phyloP scores from a whole-genome alignment of 1,139 yeast genomes.

The Entelexis paramagnoliae region DNA sequence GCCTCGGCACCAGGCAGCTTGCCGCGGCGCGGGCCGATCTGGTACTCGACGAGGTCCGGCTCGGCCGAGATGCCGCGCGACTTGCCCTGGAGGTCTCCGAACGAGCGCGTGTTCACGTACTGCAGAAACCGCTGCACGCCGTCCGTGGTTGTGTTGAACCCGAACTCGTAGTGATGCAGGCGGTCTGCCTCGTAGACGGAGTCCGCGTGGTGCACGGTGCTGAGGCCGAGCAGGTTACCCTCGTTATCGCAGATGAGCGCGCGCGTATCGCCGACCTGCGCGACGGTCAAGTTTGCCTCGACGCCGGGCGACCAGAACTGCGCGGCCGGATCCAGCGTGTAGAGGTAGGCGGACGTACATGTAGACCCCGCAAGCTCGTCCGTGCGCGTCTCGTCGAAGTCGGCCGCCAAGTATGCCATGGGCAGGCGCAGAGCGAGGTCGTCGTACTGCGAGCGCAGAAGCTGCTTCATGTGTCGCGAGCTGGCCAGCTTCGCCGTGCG shows the following conservation, averaged over 20 bases:
- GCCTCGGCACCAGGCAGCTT: constrained; percentile 59
- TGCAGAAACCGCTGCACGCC: constrained; percentile 82
- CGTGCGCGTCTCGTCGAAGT: constrained; percentile 35
- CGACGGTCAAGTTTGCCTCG: constrained; percentile 60
- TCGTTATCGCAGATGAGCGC: constrained; percentile 52
- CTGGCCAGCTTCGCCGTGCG: constrained; percentile 53
- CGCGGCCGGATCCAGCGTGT: constrained; percentile 34
- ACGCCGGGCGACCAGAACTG: constrained; percentile 64
- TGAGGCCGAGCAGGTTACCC: constrained; percentile 71
- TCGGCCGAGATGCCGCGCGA: constrained; percentile 81
- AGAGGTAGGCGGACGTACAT: constrained; percentile 66
- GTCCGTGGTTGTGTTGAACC: constrained; percentile 77
- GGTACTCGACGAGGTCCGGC: constrained; percentile 67
- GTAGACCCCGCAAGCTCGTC: constrained; percentile 57
- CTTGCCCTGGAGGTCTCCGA: constrained; percentile 79
- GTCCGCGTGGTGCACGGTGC: constrained; percentile 78
- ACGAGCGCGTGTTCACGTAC: constrained; percentile 84
- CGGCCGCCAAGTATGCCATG: constrained; percentile 52
- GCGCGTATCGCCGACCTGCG: constrained; percentile 92
- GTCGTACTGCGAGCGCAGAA: constrained; percentile 33
- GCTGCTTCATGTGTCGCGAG: constrained; percentile 35
- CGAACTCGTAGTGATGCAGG: constrained; percentile 58
- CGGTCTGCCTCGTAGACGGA: constrained; percentile 69
- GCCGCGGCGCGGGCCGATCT: constrained; percentile 40
- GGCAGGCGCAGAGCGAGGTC: constrained; percentile 54